A percentile compares a stretch with the other conserved stretches of the same genome.
Evolutionary conservation across 106 monocot genomes (phyloP).

Genomic region (Allium cepa): DNA sequence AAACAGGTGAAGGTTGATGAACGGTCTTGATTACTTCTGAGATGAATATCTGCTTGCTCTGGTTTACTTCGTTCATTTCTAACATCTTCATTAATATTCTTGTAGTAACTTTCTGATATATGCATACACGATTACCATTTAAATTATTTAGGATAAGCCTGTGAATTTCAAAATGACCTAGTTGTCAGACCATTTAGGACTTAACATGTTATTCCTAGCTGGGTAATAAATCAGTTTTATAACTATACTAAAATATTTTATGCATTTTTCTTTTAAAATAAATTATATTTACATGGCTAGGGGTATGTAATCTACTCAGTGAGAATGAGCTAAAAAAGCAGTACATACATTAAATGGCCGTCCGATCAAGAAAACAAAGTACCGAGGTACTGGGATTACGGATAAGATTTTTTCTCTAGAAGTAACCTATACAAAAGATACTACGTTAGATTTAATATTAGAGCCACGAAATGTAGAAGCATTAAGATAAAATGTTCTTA

Average conservation of each 20-base stretch:
- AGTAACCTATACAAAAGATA: slow-evolving; percentile 92
- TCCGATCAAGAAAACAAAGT: slow-evolving; percentile 83
- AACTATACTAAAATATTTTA: not conserved
- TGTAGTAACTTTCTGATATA: not conserved
- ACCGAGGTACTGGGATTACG: slow-evolving; percentile 87
- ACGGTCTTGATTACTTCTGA: too few species aligned
- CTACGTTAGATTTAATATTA: slow-evolving; percentile 86
- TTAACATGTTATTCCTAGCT: slow-evolving; percentile 90
- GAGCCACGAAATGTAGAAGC: slow-evolving; percentile 96
- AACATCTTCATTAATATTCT: not conserved
- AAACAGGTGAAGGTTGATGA: too few species aligned
- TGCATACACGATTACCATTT: slow-evolving; percentile 1
- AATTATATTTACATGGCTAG: slow-evolving; percentile 16
- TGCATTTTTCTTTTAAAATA: not conserved
- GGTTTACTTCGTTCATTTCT: too few species aligned
- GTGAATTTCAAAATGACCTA: slow-evolving; percentile 93
- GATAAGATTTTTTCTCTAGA: slow-evolving; percentile 87
- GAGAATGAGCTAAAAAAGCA: slow-evolving; percentile 86
- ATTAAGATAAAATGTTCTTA: slow-evolving; percentile 88
- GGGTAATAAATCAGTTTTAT: slow-evolving; percentile 33
- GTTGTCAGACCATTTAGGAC: slow-evolving; percentile 96
- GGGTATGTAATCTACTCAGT: slow-evolving; percentile 96
- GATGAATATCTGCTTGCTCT: too few species aligned
- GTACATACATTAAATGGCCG: slow-evolving; percentile 71
- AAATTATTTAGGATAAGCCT: slow-evolving; percentile 65